Evolutionary conservation across 345 rosid species (phyloP), one percentile per base, ranked within the genome.

Genomic region (Populus alba): DNA sequence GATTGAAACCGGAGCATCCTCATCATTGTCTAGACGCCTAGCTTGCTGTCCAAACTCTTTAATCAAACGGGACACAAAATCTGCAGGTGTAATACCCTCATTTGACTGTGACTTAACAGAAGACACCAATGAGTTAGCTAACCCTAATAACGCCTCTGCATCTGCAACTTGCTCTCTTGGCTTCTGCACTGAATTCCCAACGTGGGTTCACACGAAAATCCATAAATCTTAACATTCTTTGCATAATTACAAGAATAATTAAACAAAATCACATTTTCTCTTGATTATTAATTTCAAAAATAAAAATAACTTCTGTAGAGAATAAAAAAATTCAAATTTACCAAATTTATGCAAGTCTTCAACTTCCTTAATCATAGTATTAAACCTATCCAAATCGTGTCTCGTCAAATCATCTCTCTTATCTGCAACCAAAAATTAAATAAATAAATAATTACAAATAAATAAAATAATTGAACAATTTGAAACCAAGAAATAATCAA

Each of bases 121-220:
- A 49, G 89, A 78, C 77, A 89, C 86, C 84, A 96, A 78, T 3
- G 97, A 81, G 82, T 77, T 89, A 25, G 98, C 80, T 27, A 96
- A 83, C 71, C 88, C 98, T 78, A 91, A 57, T 76, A 96, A 84
- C 7, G 96, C 97, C 80, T 96, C 98, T 12, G 99, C 99, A 83
- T 95, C 98, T 8, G 94, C 97, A 61, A 96, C 86, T 79, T 92
- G 97, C 83, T 96, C 99, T 84, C 98, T 88, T 0, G 99, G 98
- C 84, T 87, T 94, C 55, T 80, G 88, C 75, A 96, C 98, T 93
- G 87, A 57, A 68, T 45, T 8, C 62, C 69, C 80, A 71, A 27
- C 25, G 13, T 31, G 41, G 45, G 77, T 22, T 7, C 12, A 9
- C 20, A 10, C 18, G 18, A 31, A 66, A 35, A 66, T 45, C 74